Evolutionary conservation across 441 rosid species (phyloP).

Genomic region (Erodium texanum): DNA sequence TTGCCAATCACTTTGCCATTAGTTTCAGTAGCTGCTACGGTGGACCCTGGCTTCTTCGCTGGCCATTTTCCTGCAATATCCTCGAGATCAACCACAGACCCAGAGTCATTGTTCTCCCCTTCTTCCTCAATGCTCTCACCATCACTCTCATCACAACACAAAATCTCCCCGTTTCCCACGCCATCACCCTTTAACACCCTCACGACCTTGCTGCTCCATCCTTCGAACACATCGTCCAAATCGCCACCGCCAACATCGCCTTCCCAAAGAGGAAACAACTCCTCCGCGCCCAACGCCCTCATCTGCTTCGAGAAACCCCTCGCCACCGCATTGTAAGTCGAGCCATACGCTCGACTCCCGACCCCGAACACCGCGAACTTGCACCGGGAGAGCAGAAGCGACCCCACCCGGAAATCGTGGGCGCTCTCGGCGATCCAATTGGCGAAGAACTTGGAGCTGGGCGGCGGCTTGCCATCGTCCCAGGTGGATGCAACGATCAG

Average conservation of each 20-base stretch:
- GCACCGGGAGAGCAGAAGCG: slow-evolving; percentile 52
- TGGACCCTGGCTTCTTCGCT: slow-evolving; percentile 29
- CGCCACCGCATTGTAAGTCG: slow-evolving; percentile 60
- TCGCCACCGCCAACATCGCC: slow-evolving; percentile 66
- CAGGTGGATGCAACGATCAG: slow-evolving; percentile 71
- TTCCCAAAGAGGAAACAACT: slow-evolving; percentile 50
- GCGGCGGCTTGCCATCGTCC: slow-evolving; percentile 74
- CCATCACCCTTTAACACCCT: slow-evolving; percentile 41
- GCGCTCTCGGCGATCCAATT: slow-evolving; percentile 78
- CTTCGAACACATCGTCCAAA: slow-evolving; percentile 45
- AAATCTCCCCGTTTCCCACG: slow-evolving; percentile 19
- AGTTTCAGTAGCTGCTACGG: slow-evolving; percentile 22
- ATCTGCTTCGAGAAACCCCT: slow-evolving; percentile 50
- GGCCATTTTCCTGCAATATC: slow-evolving; percentile 76
- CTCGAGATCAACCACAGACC: slow-evolving; percentile 61
- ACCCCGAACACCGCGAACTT: slow-evolving; percentile 69
- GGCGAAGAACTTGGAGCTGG: slow-evolving; percentile 45
- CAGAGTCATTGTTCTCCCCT: slow-evolving; percentile 20
- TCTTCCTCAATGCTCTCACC: slow-evolving; percentile 29
- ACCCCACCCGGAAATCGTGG: slow-evolving; percentile 76
- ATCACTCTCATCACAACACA: slow-evolving; percentile 27
- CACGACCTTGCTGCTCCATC: slow-evolving; percentile 52
- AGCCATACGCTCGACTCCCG: slow-evolving; percentile 65
- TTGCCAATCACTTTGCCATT: slow-evolving; percentile 51
- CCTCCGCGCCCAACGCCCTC: slow-evolving; percentile 59